Conservation (phyloP, 2,329 filamentous ascomycete species). For the Cadophora luteo-olivacea region DNA sequence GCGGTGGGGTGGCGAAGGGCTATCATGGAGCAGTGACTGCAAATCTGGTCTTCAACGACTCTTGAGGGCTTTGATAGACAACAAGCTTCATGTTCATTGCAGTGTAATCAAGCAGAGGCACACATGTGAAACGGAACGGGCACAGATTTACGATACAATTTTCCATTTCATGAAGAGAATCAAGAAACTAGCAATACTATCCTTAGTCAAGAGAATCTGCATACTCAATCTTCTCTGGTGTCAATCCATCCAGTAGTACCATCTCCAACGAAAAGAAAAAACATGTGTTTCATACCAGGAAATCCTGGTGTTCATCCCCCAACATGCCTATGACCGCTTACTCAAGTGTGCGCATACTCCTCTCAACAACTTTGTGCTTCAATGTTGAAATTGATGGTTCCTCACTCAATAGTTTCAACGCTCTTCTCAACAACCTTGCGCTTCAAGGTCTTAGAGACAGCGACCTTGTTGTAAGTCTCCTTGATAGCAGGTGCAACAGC, state of each 20-base stretch:
- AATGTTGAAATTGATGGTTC: not conserved
- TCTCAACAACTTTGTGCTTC: no score
- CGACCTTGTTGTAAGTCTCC: constrained; percentile 15
- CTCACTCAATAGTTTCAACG: not conserved
- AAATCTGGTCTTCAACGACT: no score
- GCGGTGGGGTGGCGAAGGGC: no score
- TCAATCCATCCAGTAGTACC: not conserved
- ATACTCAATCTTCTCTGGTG: not conserved
- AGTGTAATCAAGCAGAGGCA: no score
- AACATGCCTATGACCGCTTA: no score
- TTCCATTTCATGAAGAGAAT: not conserved
- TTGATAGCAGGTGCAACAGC: not conserved
- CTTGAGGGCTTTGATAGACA: no score
- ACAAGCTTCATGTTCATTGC: no score
- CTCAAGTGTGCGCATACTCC: no score
- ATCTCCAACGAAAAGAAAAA: not conserved
- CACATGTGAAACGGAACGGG: no score
- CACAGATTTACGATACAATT: not conserved
- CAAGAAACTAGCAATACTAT: not conserved
- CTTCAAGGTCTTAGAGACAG: not conserved
- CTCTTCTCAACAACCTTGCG: constrained; percentile 6
- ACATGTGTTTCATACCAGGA: not conserved
- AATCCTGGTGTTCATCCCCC: no score
- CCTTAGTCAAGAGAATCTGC: not conserved
- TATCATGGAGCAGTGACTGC: no score